These are phyloP conservation scores for Hanseniaspora mollemarum DNA, from an alignment of 805 yeast species.

Conservation along the genomic window DNA sequence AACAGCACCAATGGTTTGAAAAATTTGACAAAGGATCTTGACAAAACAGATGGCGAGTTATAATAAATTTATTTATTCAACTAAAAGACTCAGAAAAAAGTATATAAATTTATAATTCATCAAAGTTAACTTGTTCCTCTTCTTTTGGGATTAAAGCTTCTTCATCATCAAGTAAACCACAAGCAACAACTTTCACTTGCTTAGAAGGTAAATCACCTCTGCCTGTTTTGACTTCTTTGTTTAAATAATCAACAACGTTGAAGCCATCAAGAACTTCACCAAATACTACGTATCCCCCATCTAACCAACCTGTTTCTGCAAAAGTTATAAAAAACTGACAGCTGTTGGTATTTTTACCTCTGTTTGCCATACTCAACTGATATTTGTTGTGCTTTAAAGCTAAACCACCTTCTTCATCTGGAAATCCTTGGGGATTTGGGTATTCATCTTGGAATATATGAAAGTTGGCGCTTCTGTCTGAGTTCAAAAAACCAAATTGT, in stretches of 20 bases:
- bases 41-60: background rate
- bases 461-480: slow-evolving; percentile 68
- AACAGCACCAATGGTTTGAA: slow-evolving; percentile 1
- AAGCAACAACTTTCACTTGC: slow-evolving; percentile 11
- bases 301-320: slow-evolving; percentile 81
- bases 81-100: background rate
- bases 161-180: slow-evolving; percentile 4
- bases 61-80: background rate
- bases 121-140: background rate
- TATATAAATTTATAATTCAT: slow-evolving; percentile 5
- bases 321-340: slow-evolving; percentile 87
- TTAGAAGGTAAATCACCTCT: slow-evolving; percentile 55
- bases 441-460: slow-evolving; percentile 51
- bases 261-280: slow-evolving; percentile 86
- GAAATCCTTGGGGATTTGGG: slow-evolving; percentile 13
- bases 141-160: background rate
- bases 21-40: background rate
- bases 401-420: slow-evolving; percentile 35
- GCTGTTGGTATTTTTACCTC: slow-evolving; percentile 74
- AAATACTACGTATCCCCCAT: slow-evolving; percentile 90
- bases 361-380: slow-evolving; percentile 69
- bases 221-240: slow-evolving; percentile 50
- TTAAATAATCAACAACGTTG: slow-evolving; percentile 69
- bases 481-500: slow-evolving; percentile 72
- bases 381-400: slow-evolving; percentile 55